Evolutionary conservation across 805 yeast species (phyloP), one percentile per base, ranked within the genome.

Genomic region (Yarrowia keelungensis): DNA sequence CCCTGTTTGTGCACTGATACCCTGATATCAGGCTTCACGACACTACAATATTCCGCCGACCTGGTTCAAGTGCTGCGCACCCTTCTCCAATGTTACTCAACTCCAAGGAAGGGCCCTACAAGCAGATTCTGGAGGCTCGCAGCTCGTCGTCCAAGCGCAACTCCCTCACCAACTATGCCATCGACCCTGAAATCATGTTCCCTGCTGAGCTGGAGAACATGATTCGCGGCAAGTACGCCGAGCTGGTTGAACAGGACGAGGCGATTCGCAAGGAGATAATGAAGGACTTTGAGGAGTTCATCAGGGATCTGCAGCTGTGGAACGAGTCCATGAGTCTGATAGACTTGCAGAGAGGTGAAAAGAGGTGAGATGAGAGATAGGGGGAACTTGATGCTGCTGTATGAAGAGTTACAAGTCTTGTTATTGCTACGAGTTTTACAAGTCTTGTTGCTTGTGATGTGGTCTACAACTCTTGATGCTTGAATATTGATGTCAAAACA

Each of bases 151-250:
- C 50, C 51, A 59, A 59, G 19, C 26, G 65, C 4, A 43, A 59
- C 51, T 45, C 65, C 10, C 41, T 59, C 16, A 35, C 51, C 41
- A 59, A 45, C 51, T 59, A 59, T 36, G 65, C 65, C 5, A 45
- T 59, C 19, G 51, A 59, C 35, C 65, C 65, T 3, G 65, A 59
- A 11, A 59, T 59, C 41, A 45, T 59, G 65, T 45, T 59, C 12
- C 65, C 65, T 7, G 15, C 51, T 5, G 65, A 59, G 46, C 51
- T 59, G 2, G 65, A 59, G 51, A 43, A n/a, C 43, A 43, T 59
- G 65, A 59, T 59, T 45, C 50, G 65, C 9, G 65, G 51, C 65
- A 59, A 59, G 51, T 59, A 59, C 19, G 32, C 50, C 8, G 65
- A 59, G 51, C 65, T 59, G 1, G 65, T 59, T 22, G 50, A 43